Conservation (phyloP, 306 rosid species). For the Quercus glauca region DNA sequence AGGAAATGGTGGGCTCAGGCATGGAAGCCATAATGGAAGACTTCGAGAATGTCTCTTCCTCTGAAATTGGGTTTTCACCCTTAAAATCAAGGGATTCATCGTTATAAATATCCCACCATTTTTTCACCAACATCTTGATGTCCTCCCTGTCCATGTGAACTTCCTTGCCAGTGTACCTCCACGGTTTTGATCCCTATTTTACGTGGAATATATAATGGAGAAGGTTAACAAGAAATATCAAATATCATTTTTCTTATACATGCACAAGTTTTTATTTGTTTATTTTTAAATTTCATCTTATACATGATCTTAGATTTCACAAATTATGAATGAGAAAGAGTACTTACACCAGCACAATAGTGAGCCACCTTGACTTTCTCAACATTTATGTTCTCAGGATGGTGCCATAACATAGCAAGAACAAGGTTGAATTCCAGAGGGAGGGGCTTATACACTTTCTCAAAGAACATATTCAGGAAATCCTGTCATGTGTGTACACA, state of each 20-base stretch:
- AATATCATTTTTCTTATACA: too few relatives aligned
- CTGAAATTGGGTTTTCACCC: slow-evolving; percentile 16
- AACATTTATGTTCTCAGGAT: slow-evolving; percentile 57
- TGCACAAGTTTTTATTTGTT: too few relatives aligned
- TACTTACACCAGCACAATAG: slow-evolving; percentile 68
- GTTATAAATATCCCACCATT: slow-evolving; percentile 66
- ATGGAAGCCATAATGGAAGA: slow-evolving; percentile 50
- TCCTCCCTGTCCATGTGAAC: slow-evolving; percentile 62
- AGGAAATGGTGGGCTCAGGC: slow-evolving; percentile 38
- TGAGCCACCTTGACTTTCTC: slow-evolving; percentile 56
- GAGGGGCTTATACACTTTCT: slow-evolving; percentile 50
- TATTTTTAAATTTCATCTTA: too few relatives aligned
- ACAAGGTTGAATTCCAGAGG: slow-evolving; percentile 54
- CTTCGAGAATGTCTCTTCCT: slow-evolving; percentile 23
- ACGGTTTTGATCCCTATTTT: slow-evolving; percentile 61
- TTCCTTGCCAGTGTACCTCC: slow-evolving; percentile 64
- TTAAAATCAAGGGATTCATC: slow-evolving; percentile 57
- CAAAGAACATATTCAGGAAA: slow-evolving; percentile 67
- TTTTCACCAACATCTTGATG: slow-evolving; percentile 46
- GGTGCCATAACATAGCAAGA: slow-evolving; percentile 64
- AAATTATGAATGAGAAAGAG: not conserved
- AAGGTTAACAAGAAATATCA: not conserved
- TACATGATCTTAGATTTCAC: not conserved
- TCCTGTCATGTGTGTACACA: slow-evolving; percentile 29
- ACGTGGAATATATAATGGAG: not conserved